Conservation (phyloP, 768 basidiomycete genomes). For the Porpolomopsis calyptriformis region DNA sequence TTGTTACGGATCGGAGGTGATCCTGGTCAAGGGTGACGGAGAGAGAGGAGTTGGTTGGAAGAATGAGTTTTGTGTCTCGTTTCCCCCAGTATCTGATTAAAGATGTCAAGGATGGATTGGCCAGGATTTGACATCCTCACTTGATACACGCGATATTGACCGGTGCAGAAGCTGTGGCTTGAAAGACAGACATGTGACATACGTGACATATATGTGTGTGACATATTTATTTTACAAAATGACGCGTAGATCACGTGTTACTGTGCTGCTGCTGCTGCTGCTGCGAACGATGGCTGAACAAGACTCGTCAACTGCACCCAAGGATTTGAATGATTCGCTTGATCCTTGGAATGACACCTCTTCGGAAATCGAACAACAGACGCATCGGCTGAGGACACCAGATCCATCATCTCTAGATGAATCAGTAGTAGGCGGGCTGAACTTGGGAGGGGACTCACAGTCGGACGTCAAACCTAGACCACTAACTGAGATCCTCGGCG, state of each 20-base stretch:
- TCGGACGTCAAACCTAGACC: slow-evolving; percentile 10
- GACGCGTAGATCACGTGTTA: too few relatives aligned
- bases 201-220: too few relatives aligned
- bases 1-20: slow-evolving; percentile 88
- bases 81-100: slow-evolving; percentile 91
- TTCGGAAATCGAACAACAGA: background rate
- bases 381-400: slow-evolving; percentile 21
- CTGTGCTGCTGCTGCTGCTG: too few relatives aligned
- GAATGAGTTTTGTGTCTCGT: slow-evolving; percentile 86
- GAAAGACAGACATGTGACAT: slow-evolving; percentile 59
- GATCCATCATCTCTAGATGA: slow-evolving; percentile 36
- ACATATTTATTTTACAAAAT: too few relatives aligned
- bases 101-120: slow-evolving; percentile 3
- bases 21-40: slow-evolving; percentile 96
- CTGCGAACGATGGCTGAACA: too few relatives aligned
- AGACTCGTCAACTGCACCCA: background rate
- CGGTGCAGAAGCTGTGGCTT: slow-evolving; percentile 86
- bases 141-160: slow-evolving; percentile 99
- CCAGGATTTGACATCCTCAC: slow-evolving; percentile 28
- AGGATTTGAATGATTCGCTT: background rate
- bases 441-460: slow-evolving; percentile 15
- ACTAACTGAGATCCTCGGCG: slow-evolving; percentile 36
- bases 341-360: background rate
- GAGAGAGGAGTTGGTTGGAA: slow-evolving; percentile 94
- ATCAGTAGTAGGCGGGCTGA: slow-evolving; percentile 27